Conservation (phyloP, 257 asterid genomes). For the Scutellaria minor region DNA sequence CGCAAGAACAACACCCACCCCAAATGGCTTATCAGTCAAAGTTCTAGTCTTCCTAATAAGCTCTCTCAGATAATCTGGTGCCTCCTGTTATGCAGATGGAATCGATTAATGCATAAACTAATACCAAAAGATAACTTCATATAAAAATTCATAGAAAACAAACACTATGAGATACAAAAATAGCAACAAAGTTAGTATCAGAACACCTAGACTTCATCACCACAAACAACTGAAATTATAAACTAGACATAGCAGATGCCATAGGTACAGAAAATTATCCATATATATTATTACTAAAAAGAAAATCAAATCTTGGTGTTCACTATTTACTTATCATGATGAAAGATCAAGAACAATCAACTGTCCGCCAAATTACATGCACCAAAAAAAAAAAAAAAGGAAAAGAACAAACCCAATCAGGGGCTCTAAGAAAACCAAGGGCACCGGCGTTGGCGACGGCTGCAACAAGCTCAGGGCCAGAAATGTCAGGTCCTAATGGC, state of each 20-base stretch:
- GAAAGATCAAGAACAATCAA: conserved; percentile 13
- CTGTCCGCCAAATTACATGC: not conserved
- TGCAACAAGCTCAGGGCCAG: conserved; percentile 84
- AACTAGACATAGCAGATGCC: not conserved
- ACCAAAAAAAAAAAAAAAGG: not conserved
- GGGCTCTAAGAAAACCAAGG: conserved; percentile 74
- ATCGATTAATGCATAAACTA: conserved; percentile 5
- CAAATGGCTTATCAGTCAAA: conserved; percentile 86
- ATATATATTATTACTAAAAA: not conserved
- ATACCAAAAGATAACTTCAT: not conserved
- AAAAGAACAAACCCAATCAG: conserved; percentile 62
- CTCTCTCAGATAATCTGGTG: conserved; percentile 66
- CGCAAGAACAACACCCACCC: conserved; percentile 80
- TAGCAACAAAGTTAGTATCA: not conserved
- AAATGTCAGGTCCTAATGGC: conserved; percentile 89
- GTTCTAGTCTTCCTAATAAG: conserved; percentile 76
- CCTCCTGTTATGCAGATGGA: conserved; percentile 62
- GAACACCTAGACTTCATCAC: not conserved
- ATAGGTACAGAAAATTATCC: not conserved
- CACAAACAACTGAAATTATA: not conserved
- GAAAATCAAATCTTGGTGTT: not conserved
- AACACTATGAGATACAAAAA: not conserved
- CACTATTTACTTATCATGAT: too few relatives aligned
- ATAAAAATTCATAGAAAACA: too few relatives aligned
- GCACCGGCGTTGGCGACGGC: conserved; percentile 85